Conservation (phyloP, 768 basidiomycete species). For the Termitomyces sp. region DNA sequence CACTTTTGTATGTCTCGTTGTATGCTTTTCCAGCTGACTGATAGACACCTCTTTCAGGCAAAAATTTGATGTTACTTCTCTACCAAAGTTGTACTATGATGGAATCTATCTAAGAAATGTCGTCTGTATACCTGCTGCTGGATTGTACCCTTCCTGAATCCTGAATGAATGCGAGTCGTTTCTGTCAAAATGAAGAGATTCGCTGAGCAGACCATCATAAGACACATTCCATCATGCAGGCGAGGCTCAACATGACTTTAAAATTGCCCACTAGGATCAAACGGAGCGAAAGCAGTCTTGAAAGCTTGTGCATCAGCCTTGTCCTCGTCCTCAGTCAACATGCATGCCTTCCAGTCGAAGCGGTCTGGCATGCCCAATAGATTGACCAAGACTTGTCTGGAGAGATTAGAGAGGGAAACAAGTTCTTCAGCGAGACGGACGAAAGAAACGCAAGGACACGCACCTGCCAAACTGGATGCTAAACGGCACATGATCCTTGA, state of each 20-base stretch:
- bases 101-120: background rate
- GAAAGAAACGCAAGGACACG: conserved; percentile 17
- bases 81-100: background rate
- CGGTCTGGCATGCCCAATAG: conserved; percentile 75
- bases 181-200: too few species aligned
- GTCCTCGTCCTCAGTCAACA: conserved; percentile 80
- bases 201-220: background rate
- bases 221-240: background rate
- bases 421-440: conserved; percentile 5
- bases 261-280: conserved; percentile 46
- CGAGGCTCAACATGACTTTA: background rate
- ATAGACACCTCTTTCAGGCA: background rate
- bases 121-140: background rate
- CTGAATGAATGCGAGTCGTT: background rate
- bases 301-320: conserved; percentile 78
- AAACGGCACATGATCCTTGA: conserved; percentile 75
- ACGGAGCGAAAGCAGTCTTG: conserved; percentile 75
- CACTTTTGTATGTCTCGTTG: conserved; percentile 4
- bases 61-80: background rate
- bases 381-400: conserved; percentile 74
- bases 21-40: background rate
- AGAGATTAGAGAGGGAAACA: background rate
- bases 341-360: conserved; percentile 90
- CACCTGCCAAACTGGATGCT: conserved; percentile 93
- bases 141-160: background rate